Conservation (phyloP, 2,329 filamentous ascomycete genomes). For the Leptosphaerulina australis region DNA sequence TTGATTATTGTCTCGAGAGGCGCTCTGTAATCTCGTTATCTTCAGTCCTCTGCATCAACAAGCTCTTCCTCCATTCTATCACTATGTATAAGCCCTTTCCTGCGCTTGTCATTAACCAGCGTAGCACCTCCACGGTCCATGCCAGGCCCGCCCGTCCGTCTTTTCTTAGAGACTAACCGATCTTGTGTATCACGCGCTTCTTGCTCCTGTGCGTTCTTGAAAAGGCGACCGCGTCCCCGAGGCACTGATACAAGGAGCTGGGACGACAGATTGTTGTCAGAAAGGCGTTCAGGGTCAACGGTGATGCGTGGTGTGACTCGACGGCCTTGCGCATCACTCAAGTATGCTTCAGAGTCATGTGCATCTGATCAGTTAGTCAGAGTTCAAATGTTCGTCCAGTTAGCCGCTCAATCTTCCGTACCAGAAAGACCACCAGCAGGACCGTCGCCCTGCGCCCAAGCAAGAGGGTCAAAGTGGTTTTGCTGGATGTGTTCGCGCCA, state of each 20-base stretch:
- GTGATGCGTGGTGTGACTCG: constrained; percentile 55
- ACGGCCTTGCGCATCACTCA: constrained; percentile 55
- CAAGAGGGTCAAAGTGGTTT: constrained; percentile 59
- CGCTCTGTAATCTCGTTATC: not conserved
- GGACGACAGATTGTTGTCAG: constrained; percentile 4
- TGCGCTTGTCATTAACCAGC: constrained; percentile 59
- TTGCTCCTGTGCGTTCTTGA: constrained; percentile 46
- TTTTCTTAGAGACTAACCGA: constrained; percentile 58
- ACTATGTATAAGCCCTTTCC: constrained; percentile 57
- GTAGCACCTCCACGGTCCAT: constrained; percentile 61
- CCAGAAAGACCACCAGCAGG: constrained; percentile 61
- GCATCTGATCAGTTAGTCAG: constrained; percentile 40
- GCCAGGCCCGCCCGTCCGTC: constrained; percentile 56
- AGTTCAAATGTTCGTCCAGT: constrained; percentile 14
- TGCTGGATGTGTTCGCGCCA: constrained; percentile 61
- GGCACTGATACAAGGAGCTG: constrained; percentile 31
- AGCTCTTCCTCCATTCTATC: constrained; percentile 57
- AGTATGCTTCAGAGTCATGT: constrained; percentile 54
- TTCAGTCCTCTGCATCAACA: constrained; percentile 39
- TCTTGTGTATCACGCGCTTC: constrained; percentile 54
- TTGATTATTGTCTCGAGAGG: not conserved
- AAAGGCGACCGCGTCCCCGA: constrained; percentile 41
- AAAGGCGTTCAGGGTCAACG: constrained; percentile 25
- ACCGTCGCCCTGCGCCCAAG: constrained; percentile 66
- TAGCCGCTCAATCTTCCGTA: constrained; percentile 51